phyloP scores from a whole-genome alignment of 148 eudicot genomes.

The Vaccinium darrowii region DNA sequence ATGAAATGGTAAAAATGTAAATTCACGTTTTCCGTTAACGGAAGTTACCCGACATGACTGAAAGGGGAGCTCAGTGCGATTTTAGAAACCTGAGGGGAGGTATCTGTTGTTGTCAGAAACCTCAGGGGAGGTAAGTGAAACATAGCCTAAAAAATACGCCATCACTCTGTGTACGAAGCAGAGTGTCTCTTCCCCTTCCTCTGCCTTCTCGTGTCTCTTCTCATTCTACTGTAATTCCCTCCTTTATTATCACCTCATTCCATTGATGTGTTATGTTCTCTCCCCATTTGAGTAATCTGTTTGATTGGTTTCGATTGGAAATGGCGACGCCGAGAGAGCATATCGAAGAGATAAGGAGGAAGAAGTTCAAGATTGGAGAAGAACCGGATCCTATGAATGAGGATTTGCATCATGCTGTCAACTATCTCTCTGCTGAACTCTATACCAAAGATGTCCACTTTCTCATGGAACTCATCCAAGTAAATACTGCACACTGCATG shows the following conservation, averaged over 20 bases:
- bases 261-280: too few relatives aligned
- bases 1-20: too few relatives aligned
- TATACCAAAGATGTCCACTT: constrained; percentile 67
- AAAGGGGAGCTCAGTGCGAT: too few relatives aligned
- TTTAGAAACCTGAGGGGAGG: too few relatives aligned
- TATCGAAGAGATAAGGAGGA: constrained; percentile 49
- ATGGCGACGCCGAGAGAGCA: constrained; percentile 43
- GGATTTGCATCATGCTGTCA: constrained; percentile 47
- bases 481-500: not conserved
- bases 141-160: too few relatives aligned
- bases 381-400: constrained; percentile 38
- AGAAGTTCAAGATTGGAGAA: constrained; percentile 50
- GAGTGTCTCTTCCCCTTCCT: not conserved
- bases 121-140: too few relatives aligned
- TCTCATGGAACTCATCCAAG: constrained; percentile 74
- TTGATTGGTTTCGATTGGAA: too few relatives aligned
- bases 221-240: not conserved
- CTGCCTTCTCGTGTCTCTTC: not conserved
- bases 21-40: too few relatives aligned
- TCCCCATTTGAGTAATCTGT: too few relatives aligned
- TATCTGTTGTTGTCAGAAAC: too few relatives aligned
- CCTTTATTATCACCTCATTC: not conserved
- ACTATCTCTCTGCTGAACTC: constrained; percentile 60
- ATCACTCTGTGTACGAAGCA: too few relatives aligned
- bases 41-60: too few relatives aligned